Base-by-base conservation (phyloP, 83 land plant species). In the Diphasiastrum complanatum region DNA sequence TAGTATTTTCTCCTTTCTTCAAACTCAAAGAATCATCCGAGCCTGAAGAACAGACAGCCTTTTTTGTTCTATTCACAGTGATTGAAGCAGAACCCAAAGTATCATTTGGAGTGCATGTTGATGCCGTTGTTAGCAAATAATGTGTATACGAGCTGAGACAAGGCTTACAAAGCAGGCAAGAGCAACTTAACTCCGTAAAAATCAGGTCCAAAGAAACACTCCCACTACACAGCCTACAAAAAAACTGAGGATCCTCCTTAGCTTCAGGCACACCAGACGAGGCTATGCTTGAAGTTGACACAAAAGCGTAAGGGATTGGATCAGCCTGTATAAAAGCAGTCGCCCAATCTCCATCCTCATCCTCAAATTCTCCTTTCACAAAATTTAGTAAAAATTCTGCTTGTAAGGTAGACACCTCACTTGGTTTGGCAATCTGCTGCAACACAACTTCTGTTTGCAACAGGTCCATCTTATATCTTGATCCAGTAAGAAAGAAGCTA, bases 291-390 rank as follows among this genome's bases (percentile, higher is more conserved):
- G 5, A 47, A 47, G n/a, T 5, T n/a, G 18, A 18, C 51, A 47
- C 51, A 47, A 24, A n/a, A 24, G 24, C 51, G n/a, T 33, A 38
- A 20, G 69, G 75, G 2, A 67, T 30, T 6, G 75, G 56, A 33
- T 72, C 75, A 3, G 75, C 75, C 2, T 57, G 41, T 26, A 72
- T 72, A 45, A 72, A 72, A 23, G 29, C 70, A 26, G 49, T 65
- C 16, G 75, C 75, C 30, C 26, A 45, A 45, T 72, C 75, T 18
- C 75, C 75, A 58, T 72, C 75, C 8, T 72, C 75, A 31, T 72
- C 75, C 43, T 56, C 63, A 28, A 45, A 25, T 36, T 72, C 75
- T 6, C 75, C 75, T 5, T 34, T 28, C 11, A 72, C 75, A 29
- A 45, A 56, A 28, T 19, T 28, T 24, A 58, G 62, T n/a, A n/a